These are phyloP conservation scores for Globisporangium paddicum DNA, from an alignment of 352 stramenopile genomes.

Conservation along the genomic window DNA sequence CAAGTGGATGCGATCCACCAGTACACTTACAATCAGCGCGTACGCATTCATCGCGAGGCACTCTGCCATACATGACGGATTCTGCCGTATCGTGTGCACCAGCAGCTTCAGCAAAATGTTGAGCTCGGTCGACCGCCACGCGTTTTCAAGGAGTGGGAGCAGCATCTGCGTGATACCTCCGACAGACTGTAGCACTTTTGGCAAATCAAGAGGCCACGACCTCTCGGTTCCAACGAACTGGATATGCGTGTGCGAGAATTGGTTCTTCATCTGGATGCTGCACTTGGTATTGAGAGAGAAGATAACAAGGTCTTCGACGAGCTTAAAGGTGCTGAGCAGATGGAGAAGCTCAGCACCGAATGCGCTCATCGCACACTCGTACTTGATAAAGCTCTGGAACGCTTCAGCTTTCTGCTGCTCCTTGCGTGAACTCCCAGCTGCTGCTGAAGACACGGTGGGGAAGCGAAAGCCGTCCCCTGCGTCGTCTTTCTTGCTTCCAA, in stretches of 20 bases:
- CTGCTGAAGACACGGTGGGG: conserved; percentile 1
- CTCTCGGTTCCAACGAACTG: conserved; percentile 53
- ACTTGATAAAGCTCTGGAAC: conserved; percentile 55
- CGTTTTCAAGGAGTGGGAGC: conserved; percentile 54
- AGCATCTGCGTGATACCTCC: conserved; percentile 54
- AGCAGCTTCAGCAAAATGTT: conserved; percentile 43
- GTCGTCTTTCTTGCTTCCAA: conserved; percentile 40
- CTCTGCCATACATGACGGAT: conserved; percentile 53
- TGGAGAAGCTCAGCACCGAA: conserved; percentile 64
- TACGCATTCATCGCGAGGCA: conserved; percentile 59
- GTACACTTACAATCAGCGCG: conserved; percentile 36
- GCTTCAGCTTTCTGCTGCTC: conserved; percentile 25
- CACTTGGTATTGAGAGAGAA: conserved; percentile 64
- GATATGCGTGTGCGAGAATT: conserved; percentile 29
- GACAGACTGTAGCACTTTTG: conserved; percentile 51
- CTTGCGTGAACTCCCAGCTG: conserved; percentile 23
- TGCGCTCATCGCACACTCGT: conserved; percentile 51
- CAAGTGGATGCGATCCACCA: conserved; percentile 34
- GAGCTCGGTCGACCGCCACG: conserved; percentile 42
- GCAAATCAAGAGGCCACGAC: conserved; percentile 44
- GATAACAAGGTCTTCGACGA: conserved; percentile 47
- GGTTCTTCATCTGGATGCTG: conserved; percentile 19
- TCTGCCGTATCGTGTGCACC: conserved; percentile 39
- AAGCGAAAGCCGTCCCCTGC: conserved; percentile 27
- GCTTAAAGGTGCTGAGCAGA: conserved; percentile 48